Base-by-base conservation (phyloP, 169 alveolate genomes). In the Plasmodium adleri region DNA sequence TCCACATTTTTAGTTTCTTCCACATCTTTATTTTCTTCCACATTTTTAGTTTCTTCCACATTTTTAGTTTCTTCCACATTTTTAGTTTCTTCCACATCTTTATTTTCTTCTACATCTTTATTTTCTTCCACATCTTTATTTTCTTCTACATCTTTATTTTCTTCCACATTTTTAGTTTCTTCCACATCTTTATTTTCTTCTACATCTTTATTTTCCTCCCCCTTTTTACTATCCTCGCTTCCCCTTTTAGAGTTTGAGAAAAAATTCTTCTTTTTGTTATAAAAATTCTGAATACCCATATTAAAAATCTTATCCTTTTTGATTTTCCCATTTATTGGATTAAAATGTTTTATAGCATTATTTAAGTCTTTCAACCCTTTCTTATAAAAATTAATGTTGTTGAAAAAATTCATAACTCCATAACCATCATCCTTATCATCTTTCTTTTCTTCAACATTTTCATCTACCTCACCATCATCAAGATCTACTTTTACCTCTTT, bases 391-490 rank as follows among this genome's bases (percentile, higher is more conserved):
- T 73, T 49, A 15, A 60, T 66, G 20, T 54, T 75, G 64, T 75
- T 59, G 17, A 75, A 17, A 17, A 75, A n/a, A 26, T 75, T 24
- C 67, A 60, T 60, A 13, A 63, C 45, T 24, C 74, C 88, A 62
- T 68, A 73, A 0, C 39, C 20, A 13, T n/a, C 86, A 13, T 73
- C 39, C 9, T 56, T n/a, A 0, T 63, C 86, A 32, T 20, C 32
- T 9, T 24, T 22, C 28, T 26, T 63, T 20, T n/a, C 8, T 12
- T 63, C 62, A 56, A 4, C 26, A 45, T 49, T 72, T 26, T 20
- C 15, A 12, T 9, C 5, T 54, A 72, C 22, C n/a, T 17, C 26
- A 26, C 0, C 24, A 1, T 28, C 26, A n/a, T 28, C 62, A 24
- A 1, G 17, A 1, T 47, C 6, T 6, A 13, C 15, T 17, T 9